phyloP scores from a whole-genome alignment of 1,139 yeast genomes.

The Kodamaea sp. region DNA sequence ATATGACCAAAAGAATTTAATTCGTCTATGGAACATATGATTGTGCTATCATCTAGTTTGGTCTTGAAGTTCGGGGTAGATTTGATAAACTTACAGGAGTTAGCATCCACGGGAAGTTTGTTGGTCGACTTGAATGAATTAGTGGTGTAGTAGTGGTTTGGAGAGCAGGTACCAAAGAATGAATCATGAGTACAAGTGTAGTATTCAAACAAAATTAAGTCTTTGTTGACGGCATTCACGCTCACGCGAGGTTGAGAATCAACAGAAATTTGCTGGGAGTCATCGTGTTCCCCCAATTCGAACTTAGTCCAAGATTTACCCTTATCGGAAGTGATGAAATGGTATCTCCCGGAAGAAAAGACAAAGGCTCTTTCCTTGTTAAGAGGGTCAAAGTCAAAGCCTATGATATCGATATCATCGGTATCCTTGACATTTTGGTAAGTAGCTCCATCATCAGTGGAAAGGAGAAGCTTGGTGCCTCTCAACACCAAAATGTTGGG shows the following conservation, averaged over 20 bases:
- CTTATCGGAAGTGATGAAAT: slow-evolving; percentile 54
- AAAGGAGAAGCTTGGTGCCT: slow-evolving; percentile 33
- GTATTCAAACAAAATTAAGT: slow-evolving; percentile 41
- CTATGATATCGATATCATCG: slow-evolving; percentile 24
- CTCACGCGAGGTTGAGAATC: slow-evolving; percentile 3
- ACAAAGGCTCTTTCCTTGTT: slow-evolving; percentile 55
- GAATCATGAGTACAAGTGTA: slow-evolving; percentile 35
- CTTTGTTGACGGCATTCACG: slow-evolving; percentile 28
- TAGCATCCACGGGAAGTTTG: slow-evolving; percentile 31
- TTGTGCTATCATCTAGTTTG: slow-evolving; percentile 40
- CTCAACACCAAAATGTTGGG: slow-evolving; percentile 42
- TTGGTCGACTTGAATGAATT: slow-evolving; percentile 55
- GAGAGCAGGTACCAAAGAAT: slow-evolving; percentile 29
- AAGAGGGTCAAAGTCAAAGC: slow-evolving; percentile 46
- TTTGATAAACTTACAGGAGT: slow-evolving; percentile 55
- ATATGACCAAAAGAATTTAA: slow-evolving; percentile 47
- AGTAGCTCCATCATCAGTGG: slow-evolving; percentile 58
- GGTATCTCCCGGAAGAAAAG: slow-evolving; percentile 37
- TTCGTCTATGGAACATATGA: slow-evolving; percentile 51
- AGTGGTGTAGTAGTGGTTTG: slow-evolving; percentile 46
- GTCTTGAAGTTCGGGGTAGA: slow-evolving; percentile 38
- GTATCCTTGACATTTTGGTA: slow-evolving; percentile 46
- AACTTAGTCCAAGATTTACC: slow-evolving; percentile 61
- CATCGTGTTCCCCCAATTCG: slow-evolving; percentile 14
- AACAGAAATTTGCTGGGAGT: background rate